Evolutionary conservation across 1,139 yeast species (phyloP).

Genomic region (Taphrina pruni): DNA sequence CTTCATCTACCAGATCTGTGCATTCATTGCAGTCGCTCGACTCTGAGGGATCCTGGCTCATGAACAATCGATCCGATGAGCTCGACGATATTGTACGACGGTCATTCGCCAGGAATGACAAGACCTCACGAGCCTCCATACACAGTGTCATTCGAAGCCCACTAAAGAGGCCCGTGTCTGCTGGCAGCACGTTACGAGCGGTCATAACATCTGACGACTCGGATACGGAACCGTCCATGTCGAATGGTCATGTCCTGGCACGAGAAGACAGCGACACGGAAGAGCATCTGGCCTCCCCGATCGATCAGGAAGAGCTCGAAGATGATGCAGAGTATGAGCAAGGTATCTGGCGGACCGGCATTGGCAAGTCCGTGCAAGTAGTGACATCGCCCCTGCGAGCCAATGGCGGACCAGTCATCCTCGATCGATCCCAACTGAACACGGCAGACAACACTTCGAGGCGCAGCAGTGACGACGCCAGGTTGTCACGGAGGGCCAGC

Average conservation of each 20-base stretch:
- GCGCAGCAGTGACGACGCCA: neutral
- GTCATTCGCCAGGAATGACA: slow-evolving; percentile 30
- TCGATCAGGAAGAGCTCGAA: neutral
- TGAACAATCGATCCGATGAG: slow-evolving; percentile 2
- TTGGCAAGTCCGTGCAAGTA: slow-evolving; percentile 33
- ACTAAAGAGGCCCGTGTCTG: slow-evolving; percentile 10
- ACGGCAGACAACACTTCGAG: neutral
- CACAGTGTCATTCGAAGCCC: slow-evolving; percentile 1
- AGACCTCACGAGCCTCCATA: neutral
- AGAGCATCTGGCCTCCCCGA: slow-evolving; percentile 10
- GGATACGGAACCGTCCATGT: neutral
- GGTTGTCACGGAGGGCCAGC: slow-evolving; percentile 6
- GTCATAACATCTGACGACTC: slow-evolving; percentile 13
- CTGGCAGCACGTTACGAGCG: slow-evolving; percentile 8
- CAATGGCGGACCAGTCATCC: slow-evolving; percentile 13
- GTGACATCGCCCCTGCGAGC: slow-evolving; percentile 18
- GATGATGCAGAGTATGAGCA: slow-evolving; percentile 38
- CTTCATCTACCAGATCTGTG: slow-evolving; percentile 3
- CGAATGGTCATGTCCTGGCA: neutral
- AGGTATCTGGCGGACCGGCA: slow-evolving; percentile 37
- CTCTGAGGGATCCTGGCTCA: slow-evolving; percentile 31
- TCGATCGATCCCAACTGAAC: slow-evolving; percentile 7
- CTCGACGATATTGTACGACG: slow-evolving; percentile 29
- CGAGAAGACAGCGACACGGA: slow-evolving; percentile 2
- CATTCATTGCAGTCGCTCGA: slow-evolving; percentile 33